Base-by-base conservation (phyloP, 176 grass and related monocot species). In the Coix lacrymajobi region DNA sequence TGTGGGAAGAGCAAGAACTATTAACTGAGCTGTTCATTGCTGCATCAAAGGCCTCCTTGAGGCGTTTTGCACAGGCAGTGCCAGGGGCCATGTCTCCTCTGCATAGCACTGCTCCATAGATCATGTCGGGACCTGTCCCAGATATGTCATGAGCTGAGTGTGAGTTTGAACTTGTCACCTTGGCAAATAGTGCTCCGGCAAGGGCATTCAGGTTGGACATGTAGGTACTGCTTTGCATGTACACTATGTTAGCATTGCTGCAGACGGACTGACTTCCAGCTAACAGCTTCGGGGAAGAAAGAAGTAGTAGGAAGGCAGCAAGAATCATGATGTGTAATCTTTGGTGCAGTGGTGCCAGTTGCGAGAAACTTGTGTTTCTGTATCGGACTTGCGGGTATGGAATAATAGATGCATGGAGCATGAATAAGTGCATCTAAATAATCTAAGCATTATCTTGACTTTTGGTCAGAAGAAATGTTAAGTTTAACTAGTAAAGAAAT, bases 61-160 rank as follows among this genome's bases (percentile, higher is more conserved):
- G 54, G 12, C 54, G 68, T 2, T 1, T 8, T 17, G 68, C 79
- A 43, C 79, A 82, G 67, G 43, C 6, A 6, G 13, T 9, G 6
- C 19, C 79, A 0, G 76, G 38, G 11, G 6, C 0, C 2, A 68
- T 71, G 37, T 82, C 67, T 10, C 67, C 79, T 44, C 79, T 52
- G 67, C 79, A 82, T 14, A 82, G 9, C 16, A 62, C 79, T 41
- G 26, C 79, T 70, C 79, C 79, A 43, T 82, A 82, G 37, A 62
- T 26, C 17, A 2, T 72, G 17, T 82, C 8, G 22, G 37, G 1
- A n/a, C 54, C 54, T 6, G 11, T 46, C 7, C 69, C 54, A 3
- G 54, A 38, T 24, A 39, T 82, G 28, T 9, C 51, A 46, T 12
- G 62, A 65, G 76, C 76, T 79, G 76, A 79, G 40, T 79, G 24